Percentiles rank a stretch among this genome's conserved stretches.
These are phyloP conservation scores for Gryganskiella cystojenkinii DNA, from an alignment of 192 early-diverging fungal genomes.

Conservation along the genomic window DNA sequence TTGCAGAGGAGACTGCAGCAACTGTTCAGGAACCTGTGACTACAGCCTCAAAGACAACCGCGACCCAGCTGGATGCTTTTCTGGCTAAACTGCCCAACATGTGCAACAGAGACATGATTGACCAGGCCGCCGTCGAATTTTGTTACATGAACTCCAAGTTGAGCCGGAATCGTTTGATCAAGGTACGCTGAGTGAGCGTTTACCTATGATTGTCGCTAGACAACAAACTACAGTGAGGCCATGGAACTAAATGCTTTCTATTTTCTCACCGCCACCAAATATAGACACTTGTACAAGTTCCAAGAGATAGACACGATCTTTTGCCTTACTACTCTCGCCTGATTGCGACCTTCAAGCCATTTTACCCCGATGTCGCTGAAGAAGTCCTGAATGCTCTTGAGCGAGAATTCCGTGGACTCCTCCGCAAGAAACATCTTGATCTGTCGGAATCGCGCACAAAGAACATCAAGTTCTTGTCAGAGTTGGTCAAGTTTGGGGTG, in stretches of 20 bases:
- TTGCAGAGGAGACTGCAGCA: conserved; percentile 29
- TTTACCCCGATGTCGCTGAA: conserved; percentile 88
- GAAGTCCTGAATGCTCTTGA: conserved; percentile 77
- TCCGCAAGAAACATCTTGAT: conserved; percentile 75
- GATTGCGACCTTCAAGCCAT: conserved; percentile 86
- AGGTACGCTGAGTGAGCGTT: conserved; percentile 50
- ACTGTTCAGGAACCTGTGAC: conserved; percentile 10
- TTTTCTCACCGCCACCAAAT: too few relatives aligned
- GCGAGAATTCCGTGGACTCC: conserved; percentile 75
- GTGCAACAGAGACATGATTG: conserved; percentile 86
- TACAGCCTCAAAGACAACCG: conserved; percentile 38
- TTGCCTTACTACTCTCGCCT: conserved; percentile 93
- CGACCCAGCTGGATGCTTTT: conserved; percentile 71
- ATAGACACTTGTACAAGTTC: conserved; percentile 77
- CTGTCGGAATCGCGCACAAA: conserved; percentile 82
- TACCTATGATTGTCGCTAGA: too few relatives aligned
- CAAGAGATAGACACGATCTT: conserved; percentile 82
- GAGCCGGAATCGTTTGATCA: conserved; percentile 81
- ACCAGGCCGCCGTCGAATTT: conserved; percentile 92
- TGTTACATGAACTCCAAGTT: conserved; percentile 89
- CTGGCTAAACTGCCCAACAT: conserved; percentile 78
- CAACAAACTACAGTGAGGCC: too few relatives aligned
- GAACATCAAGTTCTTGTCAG: conserved; percentile 88
- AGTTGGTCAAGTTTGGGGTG: conserved; percentile 94
- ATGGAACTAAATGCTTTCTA: too few relatives aligned